Base-by-base conservation (phyloP, 2,329 filamentous ascomycete species). In the Aspergillus clavatus region DNA sequence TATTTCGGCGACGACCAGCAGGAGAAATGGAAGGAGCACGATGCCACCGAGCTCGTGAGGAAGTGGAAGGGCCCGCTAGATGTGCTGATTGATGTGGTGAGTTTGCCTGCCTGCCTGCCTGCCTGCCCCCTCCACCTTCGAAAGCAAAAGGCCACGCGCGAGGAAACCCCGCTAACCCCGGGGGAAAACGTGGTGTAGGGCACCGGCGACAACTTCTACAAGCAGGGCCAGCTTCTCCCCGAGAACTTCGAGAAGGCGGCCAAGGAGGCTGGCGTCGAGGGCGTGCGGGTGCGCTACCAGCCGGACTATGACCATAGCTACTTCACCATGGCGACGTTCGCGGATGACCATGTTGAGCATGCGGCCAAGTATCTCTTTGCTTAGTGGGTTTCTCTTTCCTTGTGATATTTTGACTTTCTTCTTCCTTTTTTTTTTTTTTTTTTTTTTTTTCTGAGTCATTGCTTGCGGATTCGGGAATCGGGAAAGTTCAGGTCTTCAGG, bases 231-330 rank as follows among this genome's bases (percentile, higher is more conserved):
- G 71, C 77, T 98, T 45, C 78, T 97, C 33, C 93, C 91, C 0
- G 93, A 98, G 77, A 97, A 97, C 70, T 82, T 98, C 42, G 81
- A 86, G 54, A 78, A 82, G 59, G 90, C 87, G 10, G 89, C 84
- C 47, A 83, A 87, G 72, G 83, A 86, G 54, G 80, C 82, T 21
- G 88, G 88, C 16, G 77, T 89, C 42, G 72, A 76, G 47, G 87
- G 86, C 7, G 72, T 96, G 51, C 81, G 81, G 43, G 72, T 97
- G 52, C 81, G 91, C 60, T 93, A 91, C 75, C 91, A 95, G 66
- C 62, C 87, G 72, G 89, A 83, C 51, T 97, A 98, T 65, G 93
- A 98, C 68, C 93, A 98, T 72, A 95, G 89, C 51, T 98, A 98
- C 74, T 98, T 83, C 72, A 96, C 95, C 71, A 94, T 98, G 76